Base-by-base conservation (phyloP, 2,329 filamentous ascomycete genomes). In the Onygena corvina region DNA sequence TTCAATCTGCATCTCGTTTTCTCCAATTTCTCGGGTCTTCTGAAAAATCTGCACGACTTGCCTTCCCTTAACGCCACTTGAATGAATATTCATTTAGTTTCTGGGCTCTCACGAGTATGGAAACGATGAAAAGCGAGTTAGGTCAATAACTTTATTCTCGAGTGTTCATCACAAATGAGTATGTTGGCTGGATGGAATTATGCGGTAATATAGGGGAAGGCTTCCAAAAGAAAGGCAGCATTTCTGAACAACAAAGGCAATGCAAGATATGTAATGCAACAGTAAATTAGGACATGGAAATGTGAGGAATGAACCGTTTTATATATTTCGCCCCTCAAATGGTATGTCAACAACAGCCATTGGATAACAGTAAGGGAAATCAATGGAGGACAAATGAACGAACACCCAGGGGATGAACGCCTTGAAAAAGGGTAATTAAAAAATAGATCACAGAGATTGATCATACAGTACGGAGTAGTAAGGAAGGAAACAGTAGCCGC, bases 391-490 rank as follows among this genome's bases (percentile, higher is more conserved):
- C n/a, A 14, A 42, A 27, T 6, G 36, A 27, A 42, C 11, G 38
- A 27, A 42, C n/a, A 23, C 27, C 38, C 38, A 42, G 27, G 21
- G 36, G 38, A 27, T 27, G 5, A 11, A n/a, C 14, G 38, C n/a
- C 21, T 16, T 42, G 27, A 23, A 23, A 16, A 42, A 42, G 7
- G 20, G 38, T 42, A 23, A 42, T 42, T 42, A 42, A 42, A 42
- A 42, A 8, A 42, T 42, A 42, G 38, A 8, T 42, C 38, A n/a
- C 27, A 42, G 38, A 42, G 38, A n/a, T 23, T 42, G 38, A 23
- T 42, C 38, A 42, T 42, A 42, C 38, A 42, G 38, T 42, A 42
- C 38, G 38, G 38, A 42, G 38, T 23, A 42, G 23, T 42, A 18
- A 42, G 16, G 9, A 42, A 23, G 38, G 25, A 42, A 27, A 42